Base-by-base conservation (phyloP, 2,329 filamentous ascomycete species). In the Calonectria hawksworthii region DNA sequence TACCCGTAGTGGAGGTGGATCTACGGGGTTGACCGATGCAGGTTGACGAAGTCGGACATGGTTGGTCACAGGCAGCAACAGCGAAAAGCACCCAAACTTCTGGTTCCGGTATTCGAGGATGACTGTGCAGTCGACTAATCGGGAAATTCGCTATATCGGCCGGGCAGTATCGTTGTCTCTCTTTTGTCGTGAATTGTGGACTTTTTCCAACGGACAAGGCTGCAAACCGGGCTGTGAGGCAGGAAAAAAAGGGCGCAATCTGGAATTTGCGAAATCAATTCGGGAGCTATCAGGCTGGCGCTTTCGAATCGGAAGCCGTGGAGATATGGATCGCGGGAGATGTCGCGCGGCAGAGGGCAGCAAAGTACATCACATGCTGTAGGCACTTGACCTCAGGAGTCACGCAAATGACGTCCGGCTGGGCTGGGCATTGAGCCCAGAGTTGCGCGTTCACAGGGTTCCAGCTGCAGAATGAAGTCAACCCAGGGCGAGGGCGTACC, bases 1-100 rank as follows among this genome's bases (percentile, higher is more conserved):
- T 61, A n/a, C 38, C 32, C 32, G 66, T 61, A 56, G 41, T 70
- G 68, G 54, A 34, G 32, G 70, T 69, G 66, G 64, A 73, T 69
- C 71, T 65, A 72, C 78, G 77, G 78, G 78, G 67, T 80, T 80
- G 78, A 63, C 78, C 78, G 78, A 80, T 79, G 78, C 78, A 80
- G 21, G 72, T 69, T 64, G 77, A 78, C 64, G 68, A 76, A 73
- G 59, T 36, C 71, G 72, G 28, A n/a, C 52, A 64, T 36, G 28
- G 41, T 30, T 56, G 41, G 26, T 18, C 41, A 50, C 41, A 69
- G 71, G 65, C 71, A 73, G 54, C 65, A 64, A 56, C 56, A 51
- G 36, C 56, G 23, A 18, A 38, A 28, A 28, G 13, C 36, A 36
- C 34, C 23, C 38, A 63, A 63, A 38, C 18, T 26, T 28, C 14